Evolutionary conservation across 169 alveolate species (phyloP), one percentile per base, ranked within the genome.

Genomic region (Cardiosporidium cionae): DNA sequence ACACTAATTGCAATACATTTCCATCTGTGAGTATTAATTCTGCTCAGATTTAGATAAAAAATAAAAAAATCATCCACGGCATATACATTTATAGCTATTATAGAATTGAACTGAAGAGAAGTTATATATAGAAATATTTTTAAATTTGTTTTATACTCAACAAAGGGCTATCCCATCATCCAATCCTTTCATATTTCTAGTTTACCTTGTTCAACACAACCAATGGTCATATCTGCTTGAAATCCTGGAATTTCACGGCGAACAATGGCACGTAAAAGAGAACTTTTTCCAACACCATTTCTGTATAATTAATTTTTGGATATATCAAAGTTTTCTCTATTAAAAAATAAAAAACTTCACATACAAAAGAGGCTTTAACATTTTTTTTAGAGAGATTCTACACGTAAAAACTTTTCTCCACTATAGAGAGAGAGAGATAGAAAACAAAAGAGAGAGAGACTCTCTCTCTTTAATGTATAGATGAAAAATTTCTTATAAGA

Each of bases 201-300:
- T 78, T 84, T 83, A 82, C 94, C 99, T 80, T 96, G 96, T 78
- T 96, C 99, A 3, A 96, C 98, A 72, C 95, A 90, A 23, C 95
- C 91, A 72, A 96, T 93, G 76, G 94, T 89, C 29, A 94, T 84
- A 76, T 92, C 93, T 63, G 86, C 86, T 52, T 95, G 97, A 62
- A 94, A 87, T 44, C 95, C 94, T 34, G 92, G 98, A 70, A 94
- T 89, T 84, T 96, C 99, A 68, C 91, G 89, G 74, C 97, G 88
- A 25, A 94, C 97, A 32, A 96, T 86, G 34, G 95, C 95, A 68
- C 92, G 93, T 74, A 96, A 84, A 31, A 96, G 87, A 29, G 98
- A 92, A 31, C 98, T 93, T 82, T 96, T 96, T 32, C 99, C 99
- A 32, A 96, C 91, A 72, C 99, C 99, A 81, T 94, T 95, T 80